Conservation (phyloP, 1,139 yeast species). For the Candida mesenterica region DNA sequence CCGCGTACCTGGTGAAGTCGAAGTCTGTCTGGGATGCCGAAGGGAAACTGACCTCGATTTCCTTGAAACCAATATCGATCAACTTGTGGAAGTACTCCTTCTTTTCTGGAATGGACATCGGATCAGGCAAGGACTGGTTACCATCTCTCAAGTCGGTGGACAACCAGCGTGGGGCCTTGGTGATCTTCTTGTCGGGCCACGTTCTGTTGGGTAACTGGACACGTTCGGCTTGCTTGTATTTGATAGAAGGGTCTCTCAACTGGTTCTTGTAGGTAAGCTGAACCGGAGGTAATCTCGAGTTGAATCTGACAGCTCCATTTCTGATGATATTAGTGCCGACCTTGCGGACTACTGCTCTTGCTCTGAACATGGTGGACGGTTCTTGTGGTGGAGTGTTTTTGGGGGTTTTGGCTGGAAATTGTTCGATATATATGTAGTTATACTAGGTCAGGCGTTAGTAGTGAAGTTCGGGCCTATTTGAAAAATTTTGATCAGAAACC, state of each 20-base stretch:
- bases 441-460: too few species aligned
- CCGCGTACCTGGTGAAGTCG: slow-evolving; percentile 49
- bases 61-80: slow-evolving; percentile 47
- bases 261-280: slow-evolving; percentile 22
- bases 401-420: too few species aligned
- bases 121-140: slow-evolving; percentile 50
- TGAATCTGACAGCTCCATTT: slow-evolving; percentile 7
- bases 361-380: background rate
- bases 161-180: slow-evolving; percentile 49
- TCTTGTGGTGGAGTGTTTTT: too few species aligned
- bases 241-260: slow-evolving; percentile 43
- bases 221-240: slow-evolving; percentile 39
- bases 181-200: slow-evolving; percentile 42
- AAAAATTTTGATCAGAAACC: too few species aligned
- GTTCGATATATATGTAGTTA: too few species aligned
- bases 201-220: slow-evolving; percentile 39
- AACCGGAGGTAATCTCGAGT: slow-evolving; percentile 14
- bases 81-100: slow-evolving; percentile 46
- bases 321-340: background rate
- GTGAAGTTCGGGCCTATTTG: too few species aligned
- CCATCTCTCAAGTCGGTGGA: slow-evolving; percentile 52
- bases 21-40: slow-evolving; percentile 51
- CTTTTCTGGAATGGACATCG: slow-evolving; percentile 47
- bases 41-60: slow-evolving; percentile 50
- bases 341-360: background rate